Evolutionary conservation across 2,329 filamentous ascomycete species (phyloP), one percentile per base, ranked within the genome.

Genomic region (Lomentospora prolificans): DNA sequence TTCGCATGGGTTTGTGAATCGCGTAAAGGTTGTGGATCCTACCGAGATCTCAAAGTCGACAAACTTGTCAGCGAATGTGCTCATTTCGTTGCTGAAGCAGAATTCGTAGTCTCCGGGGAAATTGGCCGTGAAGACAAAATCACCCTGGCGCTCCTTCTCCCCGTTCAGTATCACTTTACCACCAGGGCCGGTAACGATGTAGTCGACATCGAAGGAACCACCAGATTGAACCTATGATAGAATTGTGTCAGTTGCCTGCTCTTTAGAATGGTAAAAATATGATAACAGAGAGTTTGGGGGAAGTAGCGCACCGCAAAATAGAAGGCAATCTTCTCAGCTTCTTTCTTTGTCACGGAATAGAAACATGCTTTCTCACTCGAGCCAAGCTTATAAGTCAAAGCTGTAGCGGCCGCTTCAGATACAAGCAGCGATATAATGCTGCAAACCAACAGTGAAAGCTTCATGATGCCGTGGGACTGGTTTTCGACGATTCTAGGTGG

Each of bases 41-140:
- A 94, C 92, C 60, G 91, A 82, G 67, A 99, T 96, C 75, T 99
- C 94, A 67, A 99, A 96, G 71, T 99, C 94, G 61, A 99, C 91
- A 69, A 90, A 85, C 76, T 99, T 99, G 74, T 99, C 94, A 54
- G 91, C 86, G 69, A 96, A 96, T 0, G 92, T 97, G 67, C 89
- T 95, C 88, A 99, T 96, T 68, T 94, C 87, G 67, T 99, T 99
- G 74, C 91, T 88, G 78, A 99, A 99, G 80, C 94, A 99, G 76
- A 99, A 97, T 55, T 85, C 83, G 75, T 97, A 96, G 66, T 97
- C 92, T 61, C 94, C 94, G 5, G 80, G 67, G 54, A 90, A 83
- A 65, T 90, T 89, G 50, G 91, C 94, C 0, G 91, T 96, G 72
- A 99, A 99, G 60, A 99, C 94, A 67, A 95, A 97, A 72, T 99